These are phyloP conservation scores for Sporisorium iseilematis-ciliati DNA, from an alignment of 1,284 basidiomycete genomes.

Conservation along the genomic window DNA sequence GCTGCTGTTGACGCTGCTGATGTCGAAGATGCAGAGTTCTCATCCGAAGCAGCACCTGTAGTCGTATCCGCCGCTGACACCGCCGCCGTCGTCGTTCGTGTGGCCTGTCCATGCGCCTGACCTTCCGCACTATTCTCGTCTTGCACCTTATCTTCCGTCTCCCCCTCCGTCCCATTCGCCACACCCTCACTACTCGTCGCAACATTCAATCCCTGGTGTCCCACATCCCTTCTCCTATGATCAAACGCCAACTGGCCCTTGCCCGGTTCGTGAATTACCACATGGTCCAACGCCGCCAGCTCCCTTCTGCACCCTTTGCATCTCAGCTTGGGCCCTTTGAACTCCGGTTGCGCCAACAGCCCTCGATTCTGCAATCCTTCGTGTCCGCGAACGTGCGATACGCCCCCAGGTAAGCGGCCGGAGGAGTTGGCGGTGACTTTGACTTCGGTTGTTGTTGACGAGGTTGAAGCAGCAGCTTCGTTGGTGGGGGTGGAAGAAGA, in stretches of 20 bases:
- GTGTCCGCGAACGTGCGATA: conserved; percentile 45
- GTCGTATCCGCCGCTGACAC: no score
- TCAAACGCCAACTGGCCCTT: conserved; percentile 66
- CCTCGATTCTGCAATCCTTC: conserved; percentile 41
- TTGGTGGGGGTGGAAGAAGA: not conserved
- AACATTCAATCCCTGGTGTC: conserved; percentile 7
- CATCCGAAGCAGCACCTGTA: not conserved
- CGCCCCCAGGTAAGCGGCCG: conserved; percentile 54
- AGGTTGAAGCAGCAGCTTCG: not conserved
- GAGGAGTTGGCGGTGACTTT: conserved; percentile 48
- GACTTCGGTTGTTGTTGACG: conserved; percentile 32
- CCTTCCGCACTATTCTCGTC: not conserved
- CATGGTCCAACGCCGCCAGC: conserved; percentile 60
- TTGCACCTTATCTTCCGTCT: not conserved
- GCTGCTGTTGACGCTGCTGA: not conserved
- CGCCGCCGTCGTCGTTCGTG: conserved; percentile 2
- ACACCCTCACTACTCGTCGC: not conserved
- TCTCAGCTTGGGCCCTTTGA: conserved; percentile 48
- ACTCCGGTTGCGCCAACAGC: conserved; percentile 35
- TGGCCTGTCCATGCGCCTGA: not conserved
- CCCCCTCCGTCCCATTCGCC: not conserved
- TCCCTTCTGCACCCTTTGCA: conserved; percentile 66
- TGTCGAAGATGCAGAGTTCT: not conserved
- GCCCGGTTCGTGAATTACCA: conserved; percentile 64
- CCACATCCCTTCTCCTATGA: conserved; percentile 49